Evolutionary conservation across 2,329 filamentous ascomycete genomes (phyloP), one percentile per base, ranked within the genome.

Genomic region (Chaetomiaceae sp.): DNA sequence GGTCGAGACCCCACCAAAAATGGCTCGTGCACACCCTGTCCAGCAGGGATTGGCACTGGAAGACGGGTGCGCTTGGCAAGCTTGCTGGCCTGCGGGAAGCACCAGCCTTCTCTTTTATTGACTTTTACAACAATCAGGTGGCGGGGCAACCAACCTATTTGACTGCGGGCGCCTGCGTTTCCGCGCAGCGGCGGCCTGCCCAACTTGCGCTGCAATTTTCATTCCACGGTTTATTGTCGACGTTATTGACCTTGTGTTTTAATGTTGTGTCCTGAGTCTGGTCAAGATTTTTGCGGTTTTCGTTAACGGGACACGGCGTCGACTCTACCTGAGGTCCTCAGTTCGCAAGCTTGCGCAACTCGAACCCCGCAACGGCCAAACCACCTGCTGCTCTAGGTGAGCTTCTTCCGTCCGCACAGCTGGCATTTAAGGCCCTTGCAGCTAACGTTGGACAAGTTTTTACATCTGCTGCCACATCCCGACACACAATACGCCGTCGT

Each of bases 71-170:
- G 55, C 52, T 47, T 40, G 40, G 30, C 47, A 37, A 21, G 23
- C 48, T 33, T 38, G 30, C 54, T 49, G 55, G 18, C n/a, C 8
- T 16, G 5, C 9, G 25, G 9, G 9, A 27, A 5, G 5, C 33
- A 33, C 62, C 64, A 62, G 59, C 61, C 62, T 62, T 58, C 54
- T 53, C 53, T 58, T 65, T 64, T 65, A 61, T 64, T 64, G 61
- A 62, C 58, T 60, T 63, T 44, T 20, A 41, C 43, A 52, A 48
- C 40, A 59, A 60, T 52, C 30, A 59, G 59, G 61, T 66, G 64
- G 64, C 64, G 62, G 64, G 64, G 64, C 64, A 66, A 66, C 64
- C 51, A 32, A 20, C 43, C 51, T 63, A 64, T 64, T 63, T 64
- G 48, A 57, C 48, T 27, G 45, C 45, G 42, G 50, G 51, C 46